Base-by-base conservation (phyloP, 1,284 basidiomycete species). In the Ustilago lituana region DNA sequence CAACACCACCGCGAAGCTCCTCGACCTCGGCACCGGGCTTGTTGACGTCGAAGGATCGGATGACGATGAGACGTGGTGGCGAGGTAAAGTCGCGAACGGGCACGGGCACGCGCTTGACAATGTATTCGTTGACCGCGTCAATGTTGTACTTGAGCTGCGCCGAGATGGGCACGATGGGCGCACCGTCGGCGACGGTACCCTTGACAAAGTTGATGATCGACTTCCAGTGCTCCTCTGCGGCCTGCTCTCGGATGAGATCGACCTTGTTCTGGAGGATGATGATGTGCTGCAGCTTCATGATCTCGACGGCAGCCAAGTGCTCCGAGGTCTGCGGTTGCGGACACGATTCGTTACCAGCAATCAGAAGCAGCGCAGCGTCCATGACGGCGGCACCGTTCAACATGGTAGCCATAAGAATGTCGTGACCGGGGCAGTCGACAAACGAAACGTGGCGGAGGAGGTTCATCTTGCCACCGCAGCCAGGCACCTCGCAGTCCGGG, bases 21-120 rank as follows among this genome's bases (percentile, higher is more conserved):
- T 96, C 91, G 9, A 98, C 93, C 82, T 95, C 93, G 5, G 94
- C 89, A 82, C 95, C 95, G 11, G 95, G 95, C 85, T 97, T 98
- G 88, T 98, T 98, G 83, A 98, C 95, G 83, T 98, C 96, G 84
- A 98, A 98, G n/a, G 94, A 98, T 78, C 94, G 93, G 83, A 98
- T 98, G 82, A 98, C 94, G 78, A 98, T 98, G 73, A 98, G 89
- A 44, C 90, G 89, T 0, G 95, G 93, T 72, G 92, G 89, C 38
- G 93, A 90, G 33, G 89, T 87, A 83, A 98, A 98, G 85, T 98
- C 91, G 67, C 95, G 91, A 33, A 90, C 85, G 35, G 95, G 95
- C 41, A 98, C 91, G 10, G 95, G 93, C 76, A 98, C 97, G 59
- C 91, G 89, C 83, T 93, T 95, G 76, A 95, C 93, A 82, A 98